phyloP scores from a whole-genome alignment of 805 yeast species.

The Maudiozyma turicensis region DNA sequence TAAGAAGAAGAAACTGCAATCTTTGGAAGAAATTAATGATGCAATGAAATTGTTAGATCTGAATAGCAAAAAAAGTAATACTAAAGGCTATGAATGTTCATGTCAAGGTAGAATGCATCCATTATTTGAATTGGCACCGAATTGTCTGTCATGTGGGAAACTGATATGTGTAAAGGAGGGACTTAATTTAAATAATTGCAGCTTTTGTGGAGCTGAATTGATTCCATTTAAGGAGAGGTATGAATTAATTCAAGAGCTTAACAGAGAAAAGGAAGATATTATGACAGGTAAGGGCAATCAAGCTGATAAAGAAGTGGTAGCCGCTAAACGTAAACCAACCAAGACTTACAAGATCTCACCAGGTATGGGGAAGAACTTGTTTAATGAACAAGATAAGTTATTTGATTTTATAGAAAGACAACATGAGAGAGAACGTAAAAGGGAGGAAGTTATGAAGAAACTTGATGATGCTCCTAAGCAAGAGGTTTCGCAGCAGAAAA shows the following conservation, averaged over 20 bases:
- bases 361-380: conserved; percentile 54
- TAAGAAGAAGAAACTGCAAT: conserved; percentile 42
- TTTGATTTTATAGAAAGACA: conserved; percentile 50
- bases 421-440: conserved; percentile 29
- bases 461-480: conserved; percentile 13
- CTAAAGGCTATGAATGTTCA: conserved; percentile 40
- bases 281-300: conserved; percentile 15
- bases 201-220: conserved; percentile 65
- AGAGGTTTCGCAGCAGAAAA: conserved; percentile 8
- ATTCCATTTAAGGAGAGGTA: conserved; percentile 52
- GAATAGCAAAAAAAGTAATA: conserved; percentile 13
- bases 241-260: conserved; percentile 45
- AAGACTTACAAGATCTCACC: conserved; percentile 43
- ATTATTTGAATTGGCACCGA: conserved; percentile 80
- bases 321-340: conserved; percentile 25
- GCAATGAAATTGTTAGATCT: conserved; percentile 47
- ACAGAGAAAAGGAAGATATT: conserved; percentile 40
- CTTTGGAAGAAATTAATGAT: conserved; percentile 56
- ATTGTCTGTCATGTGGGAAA: conserved; percentile 89
- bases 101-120: conserved; percentile 89
- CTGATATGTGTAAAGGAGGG: conserved; percentile 89
- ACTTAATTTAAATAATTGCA: conserved; percentile 62
- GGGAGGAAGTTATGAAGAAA: conserved; percentile 24
- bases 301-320: conserved; percentile 15
- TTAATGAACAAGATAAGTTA: conserved; percentile 57